Base-by-base conservation (phyloP, 2,329 filamentous ascomycete species). In the Talaromyces sp. region DNA sequence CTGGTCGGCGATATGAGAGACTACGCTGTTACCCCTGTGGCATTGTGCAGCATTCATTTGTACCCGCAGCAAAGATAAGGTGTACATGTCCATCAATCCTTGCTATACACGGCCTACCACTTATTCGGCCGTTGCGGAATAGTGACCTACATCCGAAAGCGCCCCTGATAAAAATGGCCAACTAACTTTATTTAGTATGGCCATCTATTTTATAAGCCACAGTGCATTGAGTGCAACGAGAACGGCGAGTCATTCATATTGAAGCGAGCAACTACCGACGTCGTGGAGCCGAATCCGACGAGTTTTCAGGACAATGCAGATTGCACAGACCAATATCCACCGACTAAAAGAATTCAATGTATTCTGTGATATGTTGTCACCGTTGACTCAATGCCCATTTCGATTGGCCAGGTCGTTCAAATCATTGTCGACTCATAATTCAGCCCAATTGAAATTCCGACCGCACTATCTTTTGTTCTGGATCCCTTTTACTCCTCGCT, bases 21-120 rank as follows among this genome's bases (percentile, higher is more conserved):
- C 16, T 9, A 9, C 22, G 13, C 47, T 27, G 22, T 22, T 22
- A 50, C 14, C 24, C 5, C 24, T 10, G 14, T 16, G 14, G 19
- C 14, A 16, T 22, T 16, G 22, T 9, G 13, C 49, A n/a, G 22
- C 49, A 50, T 2, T 16, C 49, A 54, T 14, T 54, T 19, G 50
- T 54, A 22, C 50, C 50, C 50, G 50, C 52, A 22, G 52, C 24
- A 52, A 27, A 37, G 52, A 56, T 56, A 56, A 56, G 33, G 52
- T 33, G 33, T 10, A 33, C 27, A 49, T 43, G 41, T 19, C 5
- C 24, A 31, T 31, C 47, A 14, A 24, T 1, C 45, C 11, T 2
- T 31, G 27, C 27, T 54, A 33, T n/a, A 19, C 27, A 54, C 16
- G 31, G 50, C n/a, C 13, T 54, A 54, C 27, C 50, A 7, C 50